These are phyloP conservation scores for Curvularia sp. DNA, from an alignment of 2,329 filamentous ascomycete species.

Conservation along the genomic window DNA sequence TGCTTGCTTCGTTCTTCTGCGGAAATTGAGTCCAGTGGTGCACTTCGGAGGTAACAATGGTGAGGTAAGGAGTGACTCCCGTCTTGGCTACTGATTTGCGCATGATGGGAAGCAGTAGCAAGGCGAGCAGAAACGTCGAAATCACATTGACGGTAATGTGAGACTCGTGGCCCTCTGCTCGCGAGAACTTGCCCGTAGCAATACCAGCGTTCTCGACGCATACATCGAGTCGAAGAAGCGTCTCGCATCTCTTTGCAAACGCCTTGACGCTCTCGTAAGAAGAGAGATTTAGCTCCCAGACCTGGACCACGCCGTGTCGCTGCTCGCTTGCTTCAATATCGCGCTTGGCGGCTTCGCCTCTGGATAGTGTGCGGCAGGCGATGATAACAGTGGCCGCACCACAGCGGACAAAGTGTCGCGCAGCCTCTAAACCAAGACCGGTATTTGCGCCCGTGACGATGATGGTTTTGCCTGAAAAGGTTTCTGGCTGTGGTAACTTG, in stretches of 20 bases:
- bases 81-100: constrained; percentile 13
- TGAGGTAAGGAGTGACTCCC: constrained; percentile 15
- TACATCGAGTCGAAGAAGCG: constrained; percentile 32
- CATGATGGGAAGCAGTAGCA: constrained; percentile 30
- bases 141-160: constrained; percentile 47
- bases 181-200: constrained; percentile 26
- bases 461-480: constrained; percentile 8
- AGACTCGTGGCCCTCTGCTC: constrained; percentile 31
- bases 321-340: constrained; percentile 47
- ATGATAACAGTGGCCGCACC: constrained; percentile 51
- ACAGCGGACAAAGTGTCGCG: constrained; percentile 34
- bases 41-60: constrained; percentile 36
- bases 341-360: constrained; percentile 50
- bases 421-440: constrained; percentile 6
- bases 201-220: constrained; percentile 48
- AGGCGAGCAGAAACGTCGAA: constrained; percentile 41
- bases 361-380: constrained; percentile 50
- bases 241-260: constrained; percentile 39
- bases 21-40: constrained; percentile 31
- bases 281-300: constrained; percentile 54
- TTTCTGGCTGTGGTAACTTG: constrained; percentile 3
- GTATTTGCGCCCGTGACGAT: constrained; percentile 12
- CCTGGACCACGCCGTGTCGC: constrained; percentile 46
- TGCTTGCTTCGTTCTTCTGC: constrained; percentile 21
- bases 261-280: constrained; percentile 47